A percentile compares a stretch with the other conserved stretches of the same genome.
Conservation (phyloP, 2,329 filamentous ascomycete species). For the Stagonosporopsis vannaccii region DNA sequence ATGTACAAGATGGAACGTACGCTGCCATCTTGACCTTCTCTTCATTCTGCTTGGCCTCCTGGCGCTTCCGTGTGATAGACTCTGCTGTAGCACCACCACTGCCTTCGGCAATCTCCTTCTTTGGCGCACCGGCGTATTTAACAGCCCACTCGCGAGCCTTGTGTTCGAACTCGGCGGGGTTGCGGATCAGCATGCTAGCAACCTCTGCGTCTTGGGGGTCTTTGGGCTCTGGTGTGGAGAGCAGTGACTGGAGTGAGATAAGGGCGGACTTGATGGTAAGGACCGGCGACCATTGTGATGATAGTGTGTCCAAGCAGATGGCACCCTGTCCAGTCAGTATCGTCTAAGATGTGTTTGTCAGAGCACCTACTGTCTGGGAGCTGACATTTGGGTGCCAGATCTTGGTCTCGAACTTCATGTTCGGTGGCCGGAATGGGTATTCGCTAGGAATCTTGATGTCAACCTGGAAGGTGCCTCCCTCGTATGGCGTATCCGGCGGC, state of each 20-base stretch:
- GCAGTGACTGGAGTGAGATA: constrained; percentile 89
- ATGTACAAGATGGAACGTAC: constrained; percentile 48
- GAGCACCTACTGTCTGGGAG: constrained; percentile 80
- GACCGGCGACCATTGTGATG: constrained; percentile 91
- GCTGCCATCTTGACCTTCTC: constrained; percentile 63
- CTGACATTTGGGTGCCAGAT: constrained; percentile 98
- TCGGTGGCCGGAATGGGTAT: constrained; percentile 92
- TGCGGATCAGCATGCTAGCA: constrained; percentile 83
- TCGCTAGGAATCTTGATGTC: constrained; percentile 87
- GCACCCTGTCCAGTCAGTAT: constrained; percentile 72
- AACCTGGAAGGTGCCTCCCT: constrained; percentile 80
- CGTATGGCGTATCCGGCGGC: constrained; percentile 92
- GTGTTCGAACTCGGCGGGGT: constrained; percentile 79
- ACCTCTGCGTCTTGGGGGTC: constrained; percentile 98
- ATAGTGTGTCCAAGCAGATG: constrained; percentile 94
- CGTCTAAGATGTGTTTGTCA: not conserved
- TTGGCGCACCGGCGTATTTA: constrained; percentile 78
- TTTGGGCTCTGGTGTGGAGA: constrained; percentile 92
- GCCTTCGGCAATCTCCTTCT: constrained; percentile 60
- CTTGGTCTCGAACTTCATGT: constrained; percentile 90
- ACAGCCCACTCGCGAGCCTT: constrained; percentile 92
- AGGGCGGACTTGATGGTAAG: constrained; percentile 95
- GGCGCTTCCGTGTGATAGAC: constrained; percentile 62
- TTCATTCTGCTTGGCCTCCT: constrained; percentile 65
- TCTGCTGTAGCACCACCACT: constrained; percentile 62